These are phyloP conservation scores for Starmerella apicola DNA, from an alignment of 805 yeast species.

Conservation along the genomic window DNA sequence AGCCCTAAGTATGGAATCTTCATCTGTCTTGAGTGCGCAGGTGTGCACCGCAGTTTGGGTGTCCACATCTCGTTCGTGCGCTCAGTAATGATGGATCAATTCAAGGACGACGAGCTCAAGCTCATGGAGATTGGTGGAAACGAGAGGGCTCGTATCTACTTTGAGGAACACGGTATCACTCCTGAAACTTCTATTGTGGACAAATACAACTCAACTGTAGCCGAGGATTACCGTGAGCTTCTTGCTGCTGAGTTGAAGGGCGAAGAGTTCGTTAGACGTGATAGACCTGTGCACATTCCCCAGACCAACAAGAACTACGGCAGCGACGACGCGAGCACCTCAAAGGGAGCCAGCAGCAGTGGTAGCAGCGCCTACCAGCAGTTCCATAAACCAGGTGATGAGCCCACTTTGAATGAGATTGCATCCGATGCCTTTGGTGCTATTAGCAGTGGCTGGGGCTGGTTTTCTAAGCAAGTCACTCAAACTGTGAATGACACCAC, in stretches of 20 bases:
- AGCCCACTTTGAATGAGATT: constrained; percentile 35
- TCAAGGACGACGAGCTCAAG: constrained; percentile 79
- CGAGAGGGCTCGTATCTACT: constrained; percentile 54
- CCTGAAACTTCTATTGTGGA: constrained; percentile 47
- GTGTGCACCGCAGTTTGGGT: constrained; percentile 82
- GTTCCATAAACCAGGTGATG: constrained; percentile 13
- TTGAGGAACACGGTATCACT: constrained; percentile 61
- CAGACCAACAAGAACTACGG: constrained; percentile 13
- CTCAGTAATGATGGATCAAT: constrained; percentile 96
- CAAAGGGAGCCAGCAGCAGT: neutral
- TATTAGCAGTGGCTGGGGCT: constrained; percentile 83
- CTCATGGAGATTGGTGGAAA: constrained; percentile 95
- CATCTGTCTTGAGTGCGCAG: constrained; percentile 96
- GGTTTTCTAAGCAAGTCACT: constrained; percentile 73
- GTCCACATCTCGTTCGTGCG: constrained; percentile 95
- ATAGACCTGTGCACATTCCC: constrained; percentile 24
- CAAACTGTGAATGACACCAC: constrained; percentile 77
- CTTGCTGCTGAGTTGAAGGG: constrained; percentile 68
- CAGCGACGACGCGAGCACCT: constrained; percentile 8
- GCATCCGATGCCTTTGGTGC: constrained; percentile 76
- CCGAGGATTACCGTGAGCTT: constrained; percentile 85
- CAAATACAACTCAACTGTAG: constrained; percentile 80
- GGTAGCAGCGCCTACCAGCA: constrained; percentile 9
- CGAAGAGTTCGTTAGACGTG: constrained; percentile 47
- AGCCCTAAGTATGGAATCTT: constrained; percentile 96